These are phyloP conservation scores for Astragalus glycyphyllos DNA, from an alignment of 306 rosid genomes.

Conservation along the genomic window DNA sequence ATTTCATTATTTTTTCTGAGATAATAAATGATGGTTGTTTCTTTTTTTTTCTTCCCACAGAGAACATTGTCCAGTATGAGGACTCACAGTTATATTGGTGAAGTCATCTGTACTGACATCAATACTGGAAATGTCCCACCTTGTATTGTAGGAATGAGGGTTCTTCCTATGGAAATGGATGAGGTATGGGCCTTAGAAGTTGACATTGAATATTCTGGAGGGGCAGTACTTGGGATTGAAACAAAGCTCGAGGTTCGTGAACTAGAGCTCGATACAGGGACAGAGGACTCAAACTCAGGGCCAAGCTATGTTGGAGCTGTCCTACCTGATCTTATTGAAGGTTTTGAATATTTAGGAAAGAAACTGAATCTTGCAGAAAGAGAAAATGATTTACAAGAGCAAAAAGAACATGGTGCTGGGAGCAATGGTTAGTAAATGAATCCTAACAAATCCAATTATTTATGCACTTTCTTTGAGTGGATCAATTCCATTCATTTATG, in stretches of 20 bases:
- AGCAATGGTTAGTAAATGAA: slow-evolving; percentile 54
- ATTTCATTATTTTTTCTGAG: slow-evolving; percentile 21
- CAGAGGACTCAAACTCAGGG: slow-evolving; percentile 52
- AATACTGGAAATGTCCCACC: slow-evolving; percentile 85
- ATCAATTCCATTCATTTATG: slow-evolving; percentile 27
- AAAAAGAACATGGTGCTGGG: slow-evolving; percentile 57
- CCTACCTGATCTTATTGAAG: slow-evolving; percentile 79
- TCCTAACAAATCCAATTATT: slow-evolving; percentile 29
- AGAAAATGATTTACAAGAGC: slow-evolving; percentile 51
- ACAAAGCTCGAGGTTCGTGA: slow-evolving; percentile 86
- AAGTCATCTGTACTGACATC: slow-evolving; percentile 73
- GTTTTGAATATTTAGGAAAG: slow-evolving; percentile 64
- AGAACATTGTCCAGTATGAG: slow-evolving; percentile 77
- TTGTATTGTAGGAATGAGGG: slow-evolving; percentile 71
- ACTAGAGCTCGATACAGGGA: slow-evolving; percentile 58
- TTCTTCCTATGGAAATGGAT: slow-evolving; percentile 78
- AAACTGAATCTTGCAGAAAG: slow-evolving; percentile 66
- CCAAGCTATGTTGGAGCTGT: slow-evolving; percentile 59
- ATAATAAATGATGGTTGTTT: slow-evolving; percentile 35
- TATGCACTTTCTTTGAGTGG: slow-evolving; percentile 3
- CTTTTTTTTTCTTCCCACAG: slow-evolving; percentile 43
- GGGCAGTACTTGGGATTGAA: slow-evolving; percentile 69
- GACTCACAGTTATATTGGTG: slow-evolving; percentile 85
- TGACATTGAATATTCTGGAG: slow-evolving; percentile 90
- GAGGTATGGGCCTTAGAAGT: slow-evolving; percentile 89